Percentiles rank a stretch among this genome's conserved stretches.
phyloP scores from a whole-genome alignment of 2,329 filamentous ascomycete species.

The Ceratocystis cacaofunesta region DNA sequence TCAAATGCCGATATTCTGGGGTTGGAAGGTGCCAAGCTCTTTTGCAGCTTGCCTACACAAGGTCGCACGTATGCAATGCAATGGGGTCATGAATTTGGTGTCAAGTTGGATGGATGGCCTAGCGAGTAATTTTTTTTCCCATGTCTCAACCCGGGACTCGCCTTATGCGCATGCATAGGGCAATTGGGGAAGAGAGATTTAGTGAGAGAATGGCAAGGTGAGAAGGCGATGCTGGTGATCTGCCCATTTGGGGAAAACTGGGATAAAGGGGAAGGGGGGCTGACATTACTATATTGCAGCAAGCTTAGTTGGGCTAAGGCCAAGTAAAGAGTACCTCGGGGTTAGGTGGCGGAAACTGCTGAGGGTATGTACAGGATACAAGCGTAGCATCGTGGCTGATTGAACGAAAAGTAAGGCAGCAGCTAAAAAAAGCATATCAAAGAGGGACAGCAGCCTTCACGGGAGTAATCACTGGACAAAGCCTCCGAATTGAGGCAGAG shows the following conservation, averaged over 20 bases:
- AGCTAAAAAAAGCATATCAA: too few relatives aligned
- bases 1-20: not conserved
- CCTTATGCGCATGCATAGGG: not conserved
- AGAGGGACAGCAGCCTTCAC: too few relatives aligned
- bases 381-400: too few relatives aligned
- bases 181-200: not conserved
- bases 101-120: not conserved
- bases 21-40: not conserved
- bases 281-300: too few relatives aligned
- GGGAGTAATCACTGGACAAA: too few relatives aligned
- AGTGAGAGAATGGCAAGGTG: not conserved
- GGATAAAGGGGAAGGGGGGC: too few relatives aligned
- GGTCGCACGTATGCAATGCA: not conserved
- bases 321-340: not conserved
- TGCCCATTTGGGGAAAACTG: too few relatives aligned
- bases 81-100: not conserved
- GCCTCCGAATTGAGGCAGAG: not conserved
- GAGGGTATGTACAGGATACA: too few relatives aligned
- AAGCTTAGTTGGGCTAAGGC: too few relatives aligned
- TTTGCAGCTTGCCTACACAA: slow-evolving; percentile 1
- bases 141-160: not conserved
- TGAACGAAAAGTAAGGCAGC: too few relatives aligned
- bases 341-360: too few relatives aligned
- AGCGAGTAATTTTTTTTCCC: not conserved
- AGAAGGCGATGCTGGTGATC: too few relatives aligned